phyloP scores from a whole-genome alignment of 306 rosid genomes.

The Cicer chorassanicum region DNA sequence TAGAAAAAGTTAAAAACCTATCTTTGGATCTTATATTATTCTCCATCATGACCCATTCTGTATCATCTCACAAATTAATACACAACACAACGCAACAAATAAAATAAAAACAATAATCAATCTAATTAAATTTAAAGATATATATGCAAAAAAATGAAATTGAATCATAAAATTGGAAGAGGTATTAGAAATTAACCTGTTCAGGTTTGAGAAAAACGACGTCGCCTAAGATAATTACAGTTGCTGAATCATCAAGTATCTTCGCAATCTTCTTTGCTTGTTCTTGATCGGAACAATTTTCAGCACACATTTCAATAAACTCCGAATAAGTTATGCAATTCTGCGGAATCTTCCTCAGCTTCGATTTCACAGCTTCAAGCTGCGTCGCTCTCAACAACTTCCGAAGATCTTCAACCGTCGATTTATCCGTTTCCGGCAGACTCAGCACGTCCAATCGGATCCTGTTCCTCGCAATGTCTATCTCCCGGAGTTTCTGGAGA shows the following conservation, averaged over 20 bases:
- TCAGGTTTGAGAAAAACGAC: constrained; percentile 72
- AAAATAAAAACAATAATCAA: background rate
- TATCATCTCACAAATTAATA: constrained; percentile 44
- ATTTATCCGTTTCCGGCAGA: constrained; percentile 46
- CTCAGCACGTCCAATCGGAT: constrained; percentile 67
- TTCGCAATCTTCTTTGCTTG: constrained; percentile 58
- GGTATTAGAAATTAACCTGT: constrained; percentile 57
- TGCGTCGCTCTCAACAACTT: constrained; percentile 68
- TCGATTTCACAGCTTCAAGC: constrained; percentile 67
- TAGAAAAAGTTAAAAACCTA: constrained; percentile 41
- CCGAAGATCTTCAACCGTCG: constrained; percentile 51
- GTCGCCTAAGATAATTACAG: constrained; percentile 73
- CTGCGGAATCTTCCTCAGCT: constrained; percentile 50
- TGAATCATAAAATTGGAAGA: background rate
- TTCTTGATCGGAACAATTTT: constrained; percentile 56
- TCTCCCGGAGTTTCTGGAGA: constrained; percentile 56
- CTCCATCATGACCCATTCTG: constrained; percentile 54
- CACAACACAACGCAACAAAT: constrained; percentile 31
- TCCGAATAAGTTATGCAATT: constrained; percentile 60
- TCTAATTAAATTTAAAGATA: background rate
- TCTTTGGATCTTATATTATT: constrained; percentile 38
- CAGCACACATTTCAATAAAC: constrained; percentile 63
- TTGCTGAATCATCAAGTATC: constrained; percentile 70
- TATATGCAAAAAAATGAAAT: background rate
- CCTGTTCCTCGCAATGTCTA: constrained; percentile 62